Conservation (phyloP, 2,329 filamentous ascomycete genomes). For the Fusarium fracticaudum region DNA sequence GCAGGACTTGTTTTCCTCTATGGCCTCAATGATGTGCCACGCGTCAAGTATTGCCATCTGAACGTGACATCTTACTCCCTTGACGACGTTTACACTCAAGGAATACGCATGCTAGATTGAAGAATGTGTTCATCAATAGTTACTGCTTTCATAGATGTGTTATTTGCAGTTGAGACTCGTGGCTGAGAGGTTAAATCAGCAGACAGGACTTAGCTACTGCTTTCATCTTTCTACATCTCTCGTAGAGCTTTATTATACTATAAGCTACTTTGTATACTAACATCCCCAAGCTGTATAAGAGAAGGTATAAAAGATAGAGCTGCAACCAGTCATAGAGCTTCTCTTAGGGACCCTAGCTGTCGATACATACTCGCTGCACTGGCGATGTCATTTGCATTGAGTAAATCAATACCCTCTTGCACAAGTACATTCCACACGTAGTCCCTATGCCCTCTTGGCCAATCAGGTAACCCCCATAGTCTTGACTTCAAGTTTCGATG, state of each 20-base stretch:
- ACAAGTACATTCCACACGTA: not conserved
- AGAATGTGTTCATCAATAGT: not conserved
- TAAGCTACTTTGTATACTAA: too few relatives aligned
- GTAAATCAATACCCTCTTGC: not conserved
- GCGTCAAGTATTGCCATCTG: not conserved
- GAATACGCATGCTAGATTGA: not conserved
- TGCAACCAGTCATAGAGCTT: not conserved
- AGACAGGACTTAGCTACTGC: not conserved
- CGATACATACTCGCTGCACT: not conserved
- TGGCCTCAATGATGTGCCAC: not conserved
- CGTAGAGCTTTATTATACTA: not conserved
- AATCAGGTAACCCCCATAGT: not conserved
- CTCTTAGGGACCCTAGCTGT: not conserved
- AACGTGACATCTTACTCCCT: not conserved
- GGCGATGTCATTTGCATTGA: not conserved
- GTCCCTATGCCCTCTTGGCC: not conserved
- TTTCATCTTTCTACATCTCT: rapidly evolving
- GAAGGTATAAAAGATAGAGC: not conserved
- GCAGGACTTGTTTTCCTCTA: not conserved
- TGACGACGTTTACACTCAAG: not conserved
- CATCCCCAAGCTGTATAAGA: not conserved
- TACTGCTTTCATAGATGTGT: not conserved
- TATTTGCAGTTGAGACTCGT: too few relatives aligned
- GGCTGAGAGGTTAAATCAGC: too few relatives aligned
- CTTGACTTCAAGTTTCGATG: not conserved